Evolutionary conservation across 768 basidiomycete species (phyloP), one percentile per base, ranked within the genome.

Genomic region (Suillus placidus): DNA sequence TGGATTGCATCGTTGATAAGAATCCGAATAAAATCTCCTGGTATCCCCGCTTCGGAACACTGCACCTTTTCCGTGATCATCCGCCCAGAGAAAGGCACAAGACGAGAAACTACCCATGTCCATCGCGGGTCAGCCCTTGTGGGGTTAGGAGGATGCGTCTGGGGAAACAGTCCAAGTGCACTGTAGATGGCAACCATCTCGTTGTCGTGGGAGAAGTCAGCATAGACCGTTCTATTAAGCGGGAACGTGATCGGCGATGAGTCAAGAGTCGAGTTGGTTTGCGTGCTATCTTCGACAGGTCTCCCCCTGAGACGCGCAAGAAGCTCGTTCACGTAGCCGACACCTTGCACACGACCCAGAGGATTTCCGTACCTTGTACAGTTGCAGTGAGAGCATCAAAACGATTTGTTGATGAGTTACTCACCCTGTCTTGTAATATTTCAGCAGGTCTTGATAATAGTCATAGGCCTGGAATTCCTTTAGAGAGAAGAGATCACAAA

Each of bases 281-380:
- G 89, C 0, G 92, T 93, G 67, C 81, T 70, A 76, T 93, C 91
- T 52, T 72, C 72, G 26, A 92, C 91, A 4, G 88, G 84, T 18
- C 72, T 76, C 18, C 82, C 81, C 0, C 89, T 92, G 51, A 97
- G 82, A 13, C 95, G 87, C 0, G 93, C 92, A 26, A 96, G 74
- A n/a, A 97, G 84, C 78, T 96, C 94, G 73, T 94, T 95, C 71
- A 92, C 81, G 73, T 92, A 97, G 7, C 94, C 95, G 4, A 95
- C 88, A 38, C 93, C 93, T 73, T 93, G 92, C 8, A 93, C 87
- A 6, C 80, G 88, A 2, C 93, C 93, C 1, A 94, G 80, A 2
- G 74, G 69, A 66, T 87, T 86, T 4, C 93, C 92, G 66, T 92
- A 85, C 23, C 90, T 91, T 66, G 10, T 49, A 26, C 13, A 4